phyloP scores from a whole-genome alignment of 108 stramenopile species.

The Schizochytrium sp. region DNA sequence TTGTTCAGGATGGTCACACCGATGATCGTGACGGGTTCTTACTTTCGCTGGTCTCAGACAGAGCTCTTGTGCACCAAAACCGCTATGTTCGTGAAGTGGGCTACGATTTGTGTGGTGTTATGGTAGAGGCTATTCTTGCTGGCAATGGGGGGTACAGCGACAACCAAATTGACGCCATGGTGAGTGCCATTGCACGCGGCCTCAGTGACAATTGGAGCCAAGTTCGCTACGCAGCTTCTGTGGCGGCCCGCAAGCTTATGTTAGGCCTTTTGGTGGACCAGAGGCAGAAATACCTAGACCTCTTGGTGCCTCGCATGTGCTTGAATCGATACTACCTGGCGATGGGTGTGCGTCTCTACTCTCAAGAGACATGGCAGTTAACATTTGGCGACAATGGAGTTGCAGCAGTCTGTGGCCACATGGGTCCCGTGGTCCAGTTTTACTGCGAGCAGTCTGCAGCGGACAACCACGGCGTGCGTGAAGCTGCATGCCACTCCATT shows the following conservation, averaged over 20 bases:
- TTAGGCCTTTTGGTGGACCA: conserved; percentile 74
- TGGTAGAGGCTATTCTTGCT: conserved; percentile 64
- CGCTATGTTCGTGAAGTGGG: conserved; percentile 64
- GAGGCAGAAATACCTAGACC: conserved; percentile 73
- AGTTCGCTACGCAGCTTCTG: conserved; percentile 93
- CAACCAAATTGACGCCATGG: conserved; percentile 66
- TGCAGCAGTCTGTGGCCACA: conserved; percentile 81
- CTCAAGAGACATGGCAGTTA: conserved; percentile 92
- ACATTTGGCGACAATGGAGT: conserved; percentile 84
- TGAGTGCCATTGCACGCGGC: conserved; percentile 76
- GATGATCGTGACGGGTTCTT: conserved; percentile 52
- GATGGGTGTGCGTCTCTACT: conserved; percentile 92
- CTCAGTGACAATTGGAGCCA: conserved; percentile 96
- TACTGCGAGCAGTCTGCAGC: conserved; percentile 91
- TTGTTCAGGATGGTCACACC: conserved; percentile 69
- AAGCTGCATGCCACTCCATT: conserved; percentile 94
- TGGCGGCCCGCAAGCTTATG: conserved; percentile 86
- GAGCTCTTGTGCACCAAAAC: conserved; percentile 64
- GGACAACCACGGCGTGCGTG: conserved; percentile 94
- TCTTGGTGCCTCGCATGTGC: conserved; percentile 92
- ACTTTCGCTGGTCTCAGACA: conserved; percentile 52
- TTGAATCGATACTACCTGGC: conserved; percentile 96
- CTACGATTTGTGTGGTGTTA: conserved; percentile 69
- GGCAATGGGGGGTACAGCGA: not conserved
- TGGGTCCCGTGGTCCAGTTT: conserved; percentile 87